Base-by-base conservation (phyloP, 345 rosid species). In the Salix suchowensis region DNA sequence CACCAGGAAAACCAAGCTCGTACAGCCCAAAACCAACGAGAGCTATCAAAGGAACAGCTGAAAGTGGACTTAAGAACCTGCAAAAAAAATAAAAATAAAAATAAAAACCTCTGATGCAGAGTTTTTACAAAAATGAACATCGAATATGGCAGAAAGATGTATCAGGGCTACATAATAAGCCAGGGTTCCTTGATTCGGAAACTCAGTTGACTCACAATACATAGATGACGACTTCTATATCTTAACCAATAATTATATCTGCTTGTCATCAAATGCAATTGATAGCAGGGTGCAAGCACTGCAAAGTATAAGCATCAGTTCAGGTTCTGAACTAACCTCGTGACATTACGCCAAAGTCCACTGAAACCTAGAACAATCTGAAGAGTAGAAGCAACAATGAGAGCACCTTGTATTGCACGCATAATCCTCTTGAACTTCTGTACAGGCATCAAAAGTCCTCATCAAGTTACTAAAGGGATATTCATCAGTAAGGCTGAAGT, bases 361-460 rank as follows among this genome's bases (percentile, higher is more conserved):
- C 97, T 96, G 83, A 96, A 96, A 68, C 99, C 99, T 37, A 96
- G 91, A 68, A 94, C 93, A 74, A 96, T 96, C 82, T 96, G 99
- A 86, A 93, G 97, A 69, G 91, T 86, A 28, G 99, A 93, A 80
- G 99, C 96, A 37, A 96, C 91, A 79, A 96, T 96, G 23, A 96
- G 86, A 39, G 99, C 84, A 80, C 99, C 99, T 86, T 96, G 99
- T 21, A 88, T 92, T 72, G 97, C 97, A 74, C 99, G 88, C 94
- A 96, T 94, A 71, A 74, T 94, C 86, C 86, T 90, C 73, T 80
- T 82, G 80, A 96, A 96, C 72, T 88, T 88, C 99, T 96, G 90
- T 71, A 71, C 40, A 68, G 21, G 44, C 78, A 83, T 72, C 15
- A 83, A 77, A 77, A 7, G 12, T 37, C 19, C 69, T 18, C 72